Evolutionary conservation across 1,284 basidiomycete genomes (phyloP).

Genomic region (Apiotrichum akiyoshidainum): DNA sequence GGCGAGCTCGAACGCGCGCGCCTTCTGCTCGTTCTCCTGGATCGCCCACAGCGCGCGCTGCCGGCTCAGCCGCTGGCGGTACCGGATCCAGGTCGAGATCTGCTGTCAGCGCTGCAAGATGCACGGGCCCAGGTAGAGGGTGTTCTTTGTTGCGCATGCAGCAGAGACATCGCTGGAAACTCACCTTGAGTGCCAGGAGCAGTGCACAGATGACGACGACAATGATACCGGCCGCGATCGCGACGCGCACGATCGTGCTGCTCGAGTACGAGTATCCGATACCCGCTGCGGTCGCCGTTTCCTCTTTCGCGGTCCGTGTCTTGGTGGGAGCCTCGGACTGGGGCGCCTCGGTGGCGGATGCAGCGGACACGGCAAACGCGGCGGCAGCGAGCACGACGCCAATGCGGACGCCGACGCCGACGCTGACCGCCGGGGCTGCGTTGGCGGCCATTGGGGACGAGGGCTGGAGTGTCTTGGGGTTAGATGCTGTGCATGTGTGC

Average conservation of each 20-base stretch:
- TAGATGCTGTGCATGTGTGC: no score
- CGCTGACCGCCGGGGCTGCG: no score
- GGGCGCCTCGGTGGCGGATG: no score
- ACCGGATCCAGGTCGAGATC: conserved; percentile 42
- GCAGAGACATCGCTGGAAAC: conserved; percentile 3
- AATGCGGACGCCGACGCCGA: no score
- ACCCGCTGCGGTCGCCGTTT: conserved; percentile 5
- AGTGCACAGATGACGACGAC: conserved; percentile 36
- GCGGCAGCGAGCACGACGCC: no score
- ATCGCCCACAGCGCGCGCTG: conserved; percentile 27
- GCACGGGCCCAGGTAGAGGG: no score
- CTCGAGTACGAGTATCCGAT: conserved; percentile 33
- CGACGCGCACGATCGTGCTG: conserved; percentile 41
- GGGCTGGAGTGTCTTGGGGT: no score
- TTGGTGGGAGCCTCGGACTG: no score
- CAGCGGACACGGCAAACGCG: no score
- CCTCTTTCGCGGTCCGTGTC: no score
- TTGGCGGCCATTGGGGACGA: no score
- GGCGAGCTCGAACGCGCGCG: conserved; percentile 45
- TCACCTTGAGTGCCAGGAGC: conserved; percentile 41
- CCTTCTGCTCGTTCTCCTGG: conserved; percentile 34
- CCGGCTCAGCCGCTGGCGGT: conserved; percentile 34
- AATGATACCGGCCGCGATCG: conserved; percentile 45
- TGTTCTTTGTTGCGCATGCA: no score
- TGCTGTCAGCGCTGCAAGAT: conserved; percentile 11